phyloP scores from a whole-genome alignment of 306 rosid genomes.

The Ammopiptanthus mongolicus region DNA sequence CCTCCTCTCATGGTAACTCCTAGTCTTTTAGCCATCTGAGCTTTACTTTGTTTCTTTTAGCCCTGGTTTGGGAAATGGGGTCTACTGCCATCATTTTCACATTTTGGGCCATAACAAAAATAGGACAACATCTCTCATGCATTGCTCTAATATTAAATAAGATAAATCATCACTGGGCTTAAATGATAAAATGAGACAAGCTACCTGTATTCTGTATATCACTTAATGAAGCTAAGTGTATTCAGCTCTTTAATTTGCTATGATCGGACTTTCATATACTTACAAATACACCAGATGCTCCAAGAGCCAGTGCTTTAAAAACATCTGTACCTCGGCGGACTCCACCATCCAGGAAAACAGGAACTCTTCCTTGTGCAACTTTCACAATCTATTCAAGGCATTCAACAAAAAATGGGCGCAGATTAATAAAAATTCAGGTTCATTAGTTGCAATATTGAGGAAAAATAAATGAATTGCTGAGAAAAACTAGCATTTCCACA shows the following conservation, averaged over 20 bases:
- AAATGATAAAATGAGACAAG: not conserved
- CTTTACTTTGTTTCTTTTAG: too few species aligned
- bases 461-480: not conserved
- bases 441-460: not conserved
- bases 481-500: not conserved
- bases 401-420: not conserved
- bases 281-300: slow-evolving; percentile 88
- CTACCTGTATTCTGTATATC: not conserved
- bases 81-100: too few species aligned
- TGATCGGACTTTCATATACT: slow-evolving; percentile 28
- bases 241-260: not conserved
- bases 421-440: not conserved
- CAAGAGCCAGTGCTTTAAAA: slow-evolving; percentile 90
- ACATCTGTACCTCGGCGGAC: slow-evolving; percentile 92
- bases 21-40: too few species aligned
- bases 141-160: not conserved
- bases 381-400: slow-evolving; percentile 55
- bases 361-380: slow-evolving; percentile 77
- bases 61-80: too few species aligned
- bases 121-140: not conserved
- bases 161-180: not conserved
- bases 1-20: too few species aligned
- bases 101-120: too few species aligned
- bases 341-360: slow-evolving; percentile 91
- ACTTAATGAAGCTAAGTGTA: not conserved